Conservation (phyloP, 2,329 filamentous ascomycete species). For the Fusarium dimerum region DNA sequence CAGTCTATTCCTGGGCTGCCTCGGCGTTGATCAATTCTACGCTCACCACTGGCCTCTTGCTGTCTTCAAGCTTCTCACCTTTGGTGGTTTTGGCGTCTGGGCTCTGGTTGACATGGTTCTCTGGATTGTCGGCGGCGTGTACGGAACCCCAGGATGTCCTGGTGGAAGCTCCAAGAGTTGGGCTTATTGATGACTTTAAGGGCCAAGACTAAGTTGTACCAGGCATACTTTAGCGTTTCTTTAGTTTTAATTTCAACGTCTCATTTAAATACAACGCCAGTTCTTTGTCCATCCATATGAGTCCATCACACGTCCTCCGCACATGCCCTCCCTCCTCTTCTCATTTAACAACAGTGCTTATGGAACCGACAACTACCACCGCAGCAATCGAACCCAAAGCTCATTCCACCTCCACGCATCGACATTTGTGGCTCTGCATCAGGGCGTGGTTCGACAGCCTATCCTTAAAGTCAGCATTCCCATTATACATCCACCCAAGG, state of each 20-base stretch:
- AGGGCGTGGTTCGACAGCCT: slow-evolving; percentile 27
- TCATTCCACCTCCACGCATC: slow-evolving; percentile 31
- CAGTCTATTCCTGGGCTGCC: slow-evolving; percentile 5
- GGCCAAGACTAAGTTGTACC: too few relatives aligned
- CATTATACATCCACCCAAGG: neutral
- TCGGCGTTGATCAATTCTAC: slow-evolving; percentile 23
- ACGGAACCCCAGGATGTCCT: slow-evolving; percentile 22
- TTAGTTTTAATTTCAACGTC: too few relatives aligned
- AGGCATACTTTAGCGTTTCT: too few relatives aligned
- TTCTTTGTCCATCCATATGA: neutral
- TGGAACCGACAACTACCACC: slow-evolving; percentile 31
- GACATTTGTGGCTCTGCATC: slow-evolving; percentile 24
- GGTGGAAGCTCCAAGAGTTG: slow-evolving; percentile 15
- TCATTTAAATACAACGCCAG: neutral
- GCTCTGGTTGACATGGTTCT: slow-evolving; percentile 19
- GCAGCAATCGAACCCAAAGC: slow-evolving; percentile 32
- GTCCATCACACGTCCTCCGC: neutral
- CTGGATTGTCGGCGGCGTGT: slow-evolving; percentile 26
- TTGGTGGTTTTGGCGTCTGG: slow-evolving; percentile 20
- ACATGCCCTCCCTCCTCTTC: neutral
- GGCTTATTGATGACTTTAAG: slow-evolving; percentile 3
- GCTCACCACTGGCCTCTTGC: slow-evolving; percentile 19
- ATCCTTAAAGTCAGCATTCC: neutral
- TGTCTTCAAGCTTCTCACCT: slow-evolving; percentile 19
- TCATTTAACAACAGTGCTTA: slow-evolving; percentile 31